Base-by-base conservation (phyloP, 352 stramenopile species). In the Phytophthora melonis region DNA sequence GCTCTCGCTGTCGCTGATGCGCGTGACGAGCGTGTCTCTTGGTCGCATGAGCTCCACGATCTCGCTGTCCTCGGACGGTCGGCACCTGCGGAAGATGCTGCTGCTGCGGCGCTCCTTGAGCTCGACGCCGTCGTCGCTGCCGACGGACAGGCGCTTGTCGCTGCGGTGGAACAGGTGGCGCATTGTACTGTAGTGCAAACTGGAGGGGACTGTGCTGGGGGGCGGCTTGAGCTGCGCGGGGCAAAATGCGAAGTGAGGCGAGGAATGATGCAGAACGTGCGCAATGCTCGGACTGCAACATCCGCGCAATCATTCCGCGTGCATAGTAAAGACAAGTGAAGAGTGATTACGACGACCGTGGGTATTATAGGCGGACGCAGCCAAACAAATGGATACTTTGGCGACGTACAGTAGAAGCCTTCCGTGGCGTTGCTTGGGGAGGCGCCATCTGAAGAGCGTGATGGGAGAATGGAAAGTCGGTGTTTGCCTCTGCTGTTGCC, bases 1-100 rank as follows among this genome's bases (percentile, higher is more conserved):
- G 47, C 71, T 77, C 19, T 77, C 58, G 1, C 49, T 72, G 1
- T 64, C 66, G 27, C 68, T 65, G 43, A 86, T 70, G 6, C 69
- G 69, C 6, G 59, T 84, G 62, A 86, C 78, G 23, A 83, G 47
- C 6, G 77, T 88, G 61, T 88, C 80, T 8, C 70, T 50, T 16
- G 80, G 80, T 1, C 78, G 66, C 60, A 88, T 70, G 41, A 84
- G 56, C 41, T 78, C 67, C 9, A 88, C 77, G 45, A 77, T 60
- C 36, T 85, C 72, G 5, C 58, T 45, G 3, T 72, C 58, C 5
- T 79, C 63, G 43, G 34, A 30, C 62, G 61, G 65, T 36, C 70
- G 71, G 32, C 52, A 59, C 3, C 74, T 70, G 25, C 57, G 60
- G 34, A 83, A 80, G 36, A 76, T 58, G 58, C 70, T 76, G 52